Evolutionary conservation across 2,329 filamentous ascomycete genomes (phyloP), one percentile per base, ranked within the genome.

Genomic region (Plenodomus tracheiphilus): DNA sequence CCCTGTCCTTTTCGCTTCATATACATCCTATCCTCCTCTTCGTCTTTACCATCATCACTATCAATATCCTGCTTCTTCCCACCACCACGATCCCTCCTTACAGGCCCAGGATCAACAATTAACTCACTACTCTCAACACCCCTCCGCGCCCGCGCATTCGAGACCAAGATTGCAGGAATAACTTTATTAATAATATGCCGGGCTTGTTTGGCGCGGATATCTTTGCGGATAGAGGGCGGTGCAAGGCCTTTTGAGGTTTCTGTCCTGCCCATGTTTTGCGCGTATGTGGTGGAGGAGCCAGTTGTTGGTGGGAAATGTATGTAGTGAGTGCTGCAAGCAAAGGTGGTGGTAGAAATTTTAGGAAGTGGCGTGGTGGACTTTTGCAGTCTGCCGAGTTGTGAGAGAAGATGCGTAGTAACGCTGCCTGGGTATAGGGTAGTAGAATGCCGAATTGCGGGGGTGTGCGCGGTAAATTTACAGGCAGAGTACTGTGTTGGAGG

Each of bases 131-230:
- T 66, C 1, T 83, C 77, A 22, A 81, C 71, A 1, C 84, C 84
- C 38, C 73, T 73, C n/a, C 77, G 77, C 0, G 84, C 83, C 41
- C 81, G 77, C 13, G 81, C 72, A 55, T 82, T 79, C 2, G 79
- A 75, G 0, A 75, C 68, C 2, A 86, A 69, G 8, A 85, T 69
- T 0, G 79, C 72, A 1, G 84, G 84, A 10, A 87, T 79, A n/a
- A 77, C 74, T 59, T 80, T 81, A 66, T 85, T 84, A 50, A 85
- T 68, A 2, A 83, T 84, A 8, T 79, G 74, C 44, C 79, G 80
- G 22, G 82, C 82, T 47, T 76, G 74, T 58, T 84, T 84, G 1
- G 79, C 76, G 13, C 80, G 74, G 1, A 64, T 53, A 17, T 73
- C 68, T 58, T 73, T 72, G 41, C 72, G 62, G 22, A 70, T 50